Percentiles rank a stretch among this genome's conserved stretches.
These are phyloP conservation scores for Pistacia atlantica DNA, from an alignment of 345 rosid species.

Conservation along the genomic window DNA sequence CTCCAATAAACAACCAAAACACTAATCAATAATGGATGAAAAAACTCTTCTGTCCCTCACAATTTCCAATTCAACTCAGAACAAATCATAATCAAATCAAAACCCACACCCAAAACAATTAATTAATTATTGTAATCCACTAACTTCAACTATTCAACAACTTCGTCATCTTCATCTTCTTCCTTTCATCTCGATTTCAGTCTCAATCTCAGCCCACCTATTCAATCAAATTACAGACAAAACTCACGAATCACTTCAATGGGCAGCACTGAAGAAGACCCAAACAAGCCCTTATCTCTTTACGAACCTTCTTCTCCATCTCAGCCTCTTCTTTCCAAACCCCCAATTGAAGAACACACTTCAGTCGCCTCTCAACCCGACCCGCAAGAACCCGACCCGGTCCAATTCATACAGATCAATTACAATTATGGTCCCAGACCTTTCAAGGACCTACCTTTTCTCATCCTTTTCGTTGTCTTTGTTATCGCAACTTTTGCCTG, in stretches of 20 bases:
- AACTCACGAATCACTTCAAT: conserved; percentile 21
- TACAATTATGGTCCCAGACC: conserved; percentile 71
- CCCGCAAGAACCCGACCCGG: conserved; percentile 56
- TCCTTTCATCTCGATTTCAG: too few relatives aligned
- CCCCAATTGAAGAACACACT: conserved; percentile 41
- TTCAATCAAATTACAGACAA: too few relatives aligned
- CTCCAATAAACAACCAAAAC: too few relatives aligned
- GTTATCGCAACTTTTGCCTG: conserved; percentile 68
- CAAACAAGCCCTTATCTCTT: conserved; percentile 34
- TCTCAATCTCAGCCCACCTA: too few relatives aligned
- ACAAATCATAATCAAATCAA: too few relatives aligned
- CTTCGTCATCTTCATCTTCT: too few relatives aligned
- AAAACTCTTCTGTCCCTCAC: too few relatives aligned
- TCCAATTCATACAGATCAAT: conserved; percentile 87
- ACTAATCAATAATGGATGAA: too few relatives aligned
- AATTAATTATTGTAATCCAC: too few relatives aligned
- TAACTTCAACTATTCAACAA: too few relatives aligned
- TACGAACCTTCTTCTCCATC: conserved; percentile 55
- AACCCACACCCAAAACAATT: too few relatives aligned
- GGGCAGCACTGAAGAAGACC: conserved; percentile 63
- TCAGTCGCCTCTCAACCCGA: conserved; percentile 21
- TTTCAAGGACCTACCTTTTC: conserved; percentile 76
- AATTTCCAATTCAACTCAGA: too few relatives aligned
- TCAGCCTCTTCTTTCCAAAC: conserved; percentile 73
- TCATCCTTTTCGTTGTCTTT: conserved; percentile 63